A percentile compares a stretch with the other conserved stretches of the same genome.
Conservation (phyloP, 768 basidiomycete species). For the Boletus bicolor region DNA sequence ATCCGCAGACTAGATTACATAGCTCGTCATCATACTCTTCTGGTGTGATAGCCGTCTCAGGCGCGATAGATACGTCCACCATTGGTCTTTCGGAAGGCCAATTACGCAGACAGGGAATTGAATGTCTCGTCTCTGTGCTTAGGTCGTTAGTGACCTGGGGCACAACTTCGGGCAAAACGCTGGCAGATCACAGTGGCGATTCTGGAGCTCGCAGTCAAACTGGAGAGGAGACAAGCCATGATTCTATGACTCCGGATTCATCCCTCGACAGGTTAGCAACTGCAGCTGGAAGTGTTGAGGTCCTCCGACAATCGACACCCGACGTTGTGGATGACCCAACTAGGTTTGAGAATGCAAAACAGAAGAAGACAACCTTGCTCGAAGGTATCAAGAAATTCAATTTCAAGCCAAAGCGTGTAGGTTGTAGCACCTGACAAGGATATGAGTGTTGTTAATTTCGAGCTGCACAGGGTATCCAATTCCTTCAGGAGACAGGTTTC, state of each 20-base stretch:
- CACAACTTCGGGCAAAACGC: conserved; percentile 42
- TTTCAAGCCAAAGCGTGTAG: conserved; percentile 93
- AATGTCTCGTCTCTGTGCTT: conserved; percentile 85
- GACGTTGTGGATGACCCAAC: conserved; percentile 87
- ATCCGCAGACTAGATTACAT: conserved; percentile 40
- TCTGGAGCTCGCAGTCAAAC: conserved; percentile 43
- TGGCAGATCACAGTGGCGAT: conserved; percentile 36
- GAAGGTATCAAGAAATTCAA: conserved; percentile 99
- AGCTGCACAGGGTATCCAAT: conserved; percentile 72
- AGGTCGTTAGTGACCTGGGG: conserved; percentile 93
- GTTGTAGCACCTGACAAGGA: conserved; percentile 24
- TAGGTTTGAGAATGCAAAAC: conserved; percentile 92
- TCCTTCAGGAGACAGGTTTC: conserved; percentile 84
- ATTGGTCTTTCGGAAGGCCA: conserved; percentile 79
- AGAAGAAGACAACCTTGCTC: conserved; percentile 89
- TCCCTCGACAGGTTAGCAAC: conserved; percentile 54
- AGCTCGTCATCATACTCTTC: conserved; percentile 53
- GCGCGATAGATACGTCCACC: conserved; percentile 61
- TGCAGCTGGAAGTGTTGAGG: conserved; percentile 48
- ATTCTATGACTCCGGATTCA: conserved; percentile 53
- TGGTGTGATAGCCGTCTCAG: conserved; percentile 60
- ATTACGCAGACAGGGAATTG: conserved; percentile 87
- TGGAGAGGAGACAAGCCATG: conserved; percentile 53
- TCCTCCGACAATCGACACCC: conserved; percentile 66
- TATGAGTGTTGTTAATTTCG: not conserved